Evolutionary conservation across 352 stramenopile species (phyloP), one percentile per base, ranked within the genome.

Genomic region (Phytophthora pinifolia): DNA sequence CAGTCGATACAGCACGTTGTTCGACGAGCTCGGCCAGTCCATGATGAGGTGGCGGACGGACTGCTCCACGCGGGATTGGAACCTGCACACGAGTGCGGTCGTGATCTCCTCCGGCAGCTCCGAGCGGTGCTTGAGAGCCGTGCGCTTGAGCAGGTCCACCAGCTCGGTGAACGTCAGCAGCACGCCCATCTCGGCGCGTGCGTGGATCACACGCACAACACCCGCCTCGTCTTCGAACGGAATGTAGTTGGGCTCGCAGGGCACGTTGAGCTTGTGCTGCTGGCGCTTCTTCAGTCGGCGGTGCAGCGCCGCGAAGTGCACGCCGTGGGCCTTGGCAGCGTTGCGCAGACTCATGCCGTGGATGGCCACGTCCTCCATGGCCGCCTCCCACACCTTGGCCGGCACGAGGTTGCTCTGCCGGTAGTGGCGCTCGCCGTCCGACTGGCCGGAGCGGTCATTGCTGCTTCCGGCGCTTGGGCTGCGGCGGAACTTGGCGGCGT

Each of bases 101-200:
- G 67, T 74, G 6, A 74, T 31, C 6, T 85, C 71, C 27, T 68
- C 54, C 1, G 72, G 64, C 30, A 89, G 29, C 27, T 57, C 39
- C 2, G 64, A 65, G 13, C 62, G 65, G 57, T 89, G 75, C 51
- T 89, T 88, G 31, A 80, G 54, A n/a, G 79, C 69, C 6, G 75
- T 74, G 7, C 76, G 77, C 17, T 83, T 65, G 8, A 89, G 55
- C 17, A 92, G 46, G n/a, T 89, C 72, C 22, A 77, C 72, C 38
- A 90, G 53, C 27, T 92, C 79, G 0, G 79, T 79, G 39, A 84
- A 88, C 8, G 59, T 82, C 74, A 90, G 81, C 25, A 88, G 49
- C 9, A 92, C 64, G 10, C 83, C 79, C 20, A 90, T 67, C n/a
- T 88, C 76, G 9, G 79, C 79, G 7, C 78, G 78, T 6, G 83